Evolutionary conservation across 1,284 basidiomycete species (phyloP).

Genomic region (Malassezia slooffiae): DNA sequence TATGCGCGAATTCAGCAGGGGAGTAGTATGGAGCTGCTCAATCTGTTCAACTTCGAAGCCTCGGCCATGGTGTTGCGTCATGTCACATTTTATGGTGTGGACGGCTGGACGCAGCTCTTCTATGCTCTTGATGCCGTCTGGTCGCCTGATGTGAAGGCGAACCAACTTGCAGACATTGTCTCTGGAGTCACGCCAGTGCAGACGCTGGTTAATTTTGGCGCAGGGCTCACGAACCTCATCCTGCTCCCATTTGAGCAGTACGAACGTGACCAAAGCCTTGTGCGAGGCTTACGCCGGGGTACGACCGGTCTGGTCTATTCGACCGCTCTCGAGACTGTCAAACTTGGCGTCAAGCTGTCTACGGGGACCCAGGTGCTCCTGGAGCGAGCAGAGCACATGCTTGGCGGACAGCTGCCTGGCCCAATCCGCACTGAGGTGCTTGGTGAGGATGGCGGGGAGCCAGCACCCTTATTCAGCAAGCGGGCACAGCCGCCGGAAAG

Average conservation of each 20-base stretch:
- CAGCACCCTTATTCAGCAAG: too few relatives aligned
- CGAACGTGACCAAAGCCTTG: too few relatives aligned
- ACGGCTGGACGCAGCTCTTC: conserved; percentile 75
- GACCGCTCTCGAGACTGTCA: too few relatives aligned
- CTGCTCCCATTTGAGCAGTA: conserved; percentile 71
- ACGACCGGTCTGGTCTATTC: too few relatives aligned
- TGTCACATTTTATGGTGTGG: conserved; percentile 77
- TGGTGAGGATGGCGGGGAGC: too few relatives aligned
- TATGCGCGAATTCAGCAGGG: conserved; percentile 71
- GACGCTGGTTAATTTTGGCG: conserved; percentile 79
- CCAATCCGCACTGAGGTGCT: too few relatives aligned
- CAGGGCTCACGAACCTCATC: conserved; percentile 87
- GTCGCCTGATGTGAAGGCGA: conserved; percentile 98
- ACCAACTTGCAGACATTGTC: conserved; percentile 90
- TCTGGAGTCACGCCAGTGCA: conserved; percentile 93
- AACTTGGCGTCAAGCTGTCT: too few relatives aligned
- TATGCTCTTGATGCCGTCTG: conserved; percentile 89
- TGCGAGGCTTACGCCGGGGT: too few relatives aligned
- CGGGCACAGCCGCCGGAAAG: too few relatives aligned
- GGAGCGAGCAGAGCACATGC: too few relatives aligned
- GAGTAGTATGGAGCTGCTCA: conserved; percentile 91
- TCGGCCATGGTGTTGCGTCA: conserved; percentile 94
- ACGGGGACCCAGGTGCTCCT: too few relatives aligned
- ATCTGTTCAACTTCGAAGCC: conserved; percentile 99
- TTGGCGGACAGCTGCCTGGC: too few relatives aligned